These are phyloP conservation scores for Leptomonas seymouri DNA, from an alignment of 208 protist genomes.

Conservation along the genomic window DNA sequence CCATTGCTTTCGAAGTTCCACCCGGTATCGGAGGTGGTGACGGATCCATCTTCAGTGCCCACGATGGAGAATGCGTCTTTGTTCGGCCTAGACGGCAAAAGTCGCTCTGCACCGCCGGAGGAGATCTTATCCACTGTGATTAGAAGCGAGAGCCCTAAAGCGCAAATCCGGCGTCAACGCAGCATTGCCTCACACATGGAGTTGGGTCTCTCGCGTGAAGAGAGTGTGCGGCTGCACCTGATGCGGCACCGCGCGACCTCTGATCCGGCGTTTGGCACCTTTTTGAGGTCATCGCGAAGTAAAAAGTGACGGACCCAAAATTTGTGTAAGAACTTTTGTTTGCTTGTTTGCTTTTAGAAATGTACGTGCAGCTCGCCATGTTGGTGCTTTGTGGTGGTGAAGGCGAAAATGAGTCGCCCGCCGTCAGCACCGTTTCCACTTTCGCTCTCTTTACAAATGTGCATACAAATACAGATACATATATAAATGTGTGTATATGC, in stretches of 20 bases:
- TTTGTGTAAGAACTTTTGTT: too few species aligned
- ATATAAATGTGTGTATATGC: too few species aligned
- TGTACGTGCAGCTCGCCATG: too few species aligned
- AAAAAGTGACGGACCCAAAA: neutral
- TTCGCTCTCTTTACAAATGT: too few species aligned
- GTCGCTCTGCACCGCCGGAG: neutral
- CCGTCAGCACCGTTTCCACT: neutral
- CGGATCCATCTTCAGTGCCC: too few species aligned
- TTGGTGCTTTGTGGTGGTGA: too few species aligned
- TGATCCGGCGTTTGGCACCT: slow-evolving; percentile 10
- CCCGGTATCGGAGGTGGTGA: too few species aligned
- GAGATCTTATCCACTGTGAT: neutral
- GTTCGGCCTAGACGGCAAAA: neutral
- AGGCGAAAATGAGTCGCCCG: too few species aligned
- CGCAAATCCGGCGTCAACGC: neutral
- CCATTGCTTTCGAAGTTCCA: too few species aligned
- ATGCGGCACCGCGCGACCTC: slow-evolving; percentile 6
- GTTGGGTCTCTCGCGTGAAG: slow-evolving; percentile 3
- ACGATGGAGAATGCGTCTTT: neutral
- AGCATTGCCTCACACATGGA: slow-evolving; percentile 10
- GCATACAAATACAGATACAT: too few species aligned
- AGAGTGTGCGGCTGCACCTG: slow-evolving; percentile 18
- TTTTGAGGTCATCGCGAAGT: slow-evolving; percentile 3
- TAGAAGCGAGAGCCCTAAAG: neutral
- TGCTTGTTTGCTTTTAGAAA: too few species aligned